A percentile compares a stretch with the other conserved stretches of the same genome.
These are phyloP conservation scores for Fragaria nilgerrensis DNA, from an alignment of 306 rosid genomes.

Conservation along the genomic window DNA sequence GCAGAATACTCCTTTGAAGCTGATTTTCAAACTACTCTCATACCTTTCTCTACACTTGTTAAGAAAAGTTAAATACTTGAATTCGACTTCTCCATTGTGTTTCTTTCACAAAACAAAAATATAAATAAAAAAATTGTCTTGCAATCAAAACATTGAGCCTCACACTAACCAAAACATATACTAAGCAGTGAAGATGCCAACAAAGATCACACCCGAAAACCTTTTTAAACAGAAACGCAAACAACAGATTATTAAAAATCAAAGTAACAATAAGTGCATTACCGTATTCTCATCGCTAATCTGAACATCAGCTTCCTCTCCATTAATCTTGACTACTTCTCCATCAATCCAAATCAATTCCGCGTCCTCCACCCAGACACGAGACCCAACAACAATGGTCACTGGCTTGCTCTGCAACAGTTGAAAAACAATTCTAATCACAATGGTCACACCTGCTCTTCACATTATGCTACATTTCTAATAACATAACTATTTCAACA, in stretches of 20 bases:
- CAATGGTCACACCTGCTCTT: neutral
- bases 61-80: too few species aligned
- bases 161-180: too few species aligned
- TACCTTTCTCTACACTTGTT: too few species aligned
- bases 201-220: neutral
- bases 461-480: neutral
- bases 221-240: too few species aligned
- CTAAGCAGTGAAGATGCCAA: neutral
- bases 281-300: constrained; percentile 61
- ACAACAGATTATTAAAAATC: too few species aligned
- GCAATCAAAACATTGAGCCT: too few species aligned
- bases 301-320: constrained; percentile 83
- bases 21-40: too few species aligned
- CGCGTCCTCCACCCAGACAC: constrained; percentile 72
- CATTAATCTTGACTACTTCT: constrained; percentile 53
- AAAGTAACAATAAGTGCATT: constrained; percentile 3
- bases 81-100: too few species aligned
- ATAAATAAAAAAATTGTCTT: too few species aligned
- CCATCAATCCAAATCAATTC: constrained; percentile 84
- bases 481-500: neutral
- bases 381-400: constrained; percentile 78
- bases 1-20: too few species aligned
- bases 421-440: constrained; percentile 15
- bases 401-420: constrained; percentile 60
- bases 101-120: too few species aligned